Evolutionary conservation across 441 rosid genomes (phyloP), one percentile per base, ranked within the genome.

Genomic region (Breynia disticha): DNA sequence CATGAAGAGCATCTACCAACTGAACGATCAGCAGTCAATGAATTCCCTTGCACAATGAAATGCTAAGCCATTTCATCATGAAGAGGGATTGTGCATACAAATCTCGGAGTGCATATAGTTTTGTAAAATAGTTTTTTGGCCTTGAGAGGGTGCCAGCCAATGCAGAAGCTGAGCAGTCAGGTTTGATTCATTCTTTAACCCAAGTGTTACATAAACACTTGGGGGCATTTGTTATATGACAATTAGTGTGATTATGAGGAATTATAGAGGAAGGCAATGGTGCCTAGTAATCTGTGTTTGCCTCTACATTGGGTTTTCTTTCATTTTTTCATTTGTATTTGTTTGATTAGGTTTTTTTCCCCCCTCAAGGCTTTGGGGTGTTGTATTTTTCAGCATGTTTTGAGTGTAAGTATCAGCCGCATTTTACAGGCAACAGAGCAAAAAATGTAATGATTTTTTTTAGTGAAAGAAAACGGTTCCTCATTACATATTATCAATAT

Each of bases 1-100:
- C 32, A 39, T 57, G 58, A 19, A 1, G 39, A 3, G n/a, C n/a
- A n/a, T n/a, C n/a, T n/a, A n/a, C n/a, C n/a, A n/a, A n/a, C n/a
- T n/a, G n/a, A n/a, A n/a, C n/a, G n/a, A n/a, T n/a, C n/a, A n/a
- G n/a, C n/a, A n/a, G n/a, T n/a, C n/a, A n/a, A n/a, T n/a, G n/a
- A n/a, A n/a, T n/a, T n/a, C 5, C 39, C 49, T 50, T n/a, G 42
- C 55, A 59, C 12, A 13, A 38, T 6, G 19, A 37, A 10, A 7
- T 56, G 16, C 16, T 1, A 16, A 46, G 50, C 37, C 12, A 11
- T 43, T 20, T 46, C 57, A 46, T 11, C 55, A 55, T 56, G 22
- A 60, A 43, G 18, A 32, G 47, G 54, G 54, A 9, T 39, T 80
- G 73, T 80, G 82, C 82, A 78, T 74, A 75, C 63, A 9, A 73